These are phyloP conservation scores for Diaporthe destruens DNA, from an alignment of 2,329 filamentous ascomycete species.

Conservation along the genomic window DNA sequence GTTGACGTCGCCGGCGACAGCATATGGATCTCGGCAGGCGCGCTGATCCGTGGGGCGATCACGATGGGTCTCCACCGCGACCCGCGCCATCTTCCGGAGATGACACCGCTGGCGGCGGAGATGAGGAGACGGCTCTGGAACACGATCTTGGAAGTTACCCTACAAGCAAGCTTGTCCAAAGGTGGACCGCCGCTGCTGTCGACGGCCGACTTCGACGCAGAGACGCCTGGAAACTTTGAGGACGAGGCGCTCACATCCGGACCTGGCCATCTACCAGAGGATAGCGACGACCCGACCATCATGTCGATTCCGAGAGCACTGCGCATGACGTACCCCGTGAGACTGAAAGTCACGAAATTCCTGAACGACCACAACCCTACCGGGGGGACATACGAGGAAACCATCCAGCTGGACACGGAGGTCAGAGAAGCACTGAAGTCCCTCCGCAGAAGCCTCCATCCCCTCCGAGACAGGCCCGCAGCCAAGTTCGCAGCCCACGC, in stretches of 20 bases:
- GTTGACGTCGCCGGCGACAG: slow-evolving; percentile 63
- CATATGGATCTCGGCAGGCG: slow-evolving; percentile 64
- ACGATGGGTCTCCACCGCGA: slow-evolving; percentile 70
- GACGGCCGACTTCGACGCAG: slow-evolving; percentile 62
- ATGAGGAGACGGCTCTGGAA: slow-evolving; percentile 69
- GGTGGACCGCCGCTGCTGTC: slow-evolving; percentile 64
- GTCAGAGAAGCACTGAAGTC: slow-evolving; percentile 56
- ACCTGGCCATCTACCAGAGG: slow-evolving; percentile 40
- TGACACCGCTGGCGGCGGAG: slow-evolving; percentile 63
- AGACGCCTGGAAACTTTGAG: slow-evolving; percentile 63
- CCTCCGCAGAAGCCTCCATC: slow-evolving; percentile 50
- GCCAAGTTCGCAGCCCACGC: slow-evolving; percentile 60
- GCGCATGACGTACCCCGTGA: slow-evolving; percentile 56
- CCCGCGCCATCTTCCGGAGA: slow-evolving; percentile 61
- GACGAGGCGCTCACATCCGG: slow-evolving; percentile 61
- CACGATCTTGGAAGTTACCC: slow-evolving; percentile 66
- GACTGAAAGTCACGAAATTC: slow-evolving; percentile 59
- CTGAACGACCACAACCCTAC: slow-evolving; percentile 60
- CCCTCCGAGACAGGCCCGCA: slow-evolving; percentile 43
- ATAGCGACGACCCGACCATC: slow-evolving; percentile 56
- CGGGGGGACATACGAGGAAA: slow-evolving; percentile 60
- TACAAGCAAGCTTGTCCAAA: slow-evolving; percentile 64
- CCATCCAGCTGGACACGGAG: slow-evolving; percentile 59
- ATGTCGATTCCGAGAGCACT: slow-evolving; percentile 64
- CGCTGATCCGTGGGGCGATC: slow-evolving; percentile 66